Percentiles rank a stretch among this genome's conserved stretches.
Evolutionary conservation across 495 filamentous ascomycete genomes (phyloP).

Genomic region (Penicillium egyptiacum): DNA sequence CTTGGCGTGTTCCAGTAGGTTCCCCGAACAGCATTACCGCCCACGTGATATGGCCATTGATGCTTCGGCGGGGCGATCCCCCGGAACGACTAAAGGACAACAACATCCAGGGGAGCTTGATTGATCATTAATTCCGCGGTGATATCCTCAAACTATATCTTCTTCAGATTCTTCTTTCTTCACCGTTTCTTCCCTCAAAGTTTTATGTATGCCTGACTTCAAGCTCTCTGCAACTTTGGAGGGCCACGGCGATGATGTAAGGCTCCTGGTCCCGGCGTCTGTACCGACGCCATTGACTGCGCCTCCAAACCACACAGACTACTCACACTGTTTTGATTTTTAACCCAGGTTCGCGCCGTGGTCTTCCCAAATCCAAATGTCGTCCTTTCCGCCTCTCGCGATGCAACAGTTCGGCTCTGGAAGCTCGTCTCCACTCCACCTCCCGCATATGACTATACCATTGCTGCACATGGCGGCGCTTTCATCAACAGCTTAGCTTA

Average conservation of each 20-base stretch:
- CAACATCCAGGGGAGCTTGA: slow-evolving; percentile 18
- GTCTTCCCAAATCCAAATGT: slow-evolving; percentile 71
- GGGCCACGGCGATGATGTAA: slow-evolving; percentile 83
- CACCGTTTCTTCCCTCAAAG: background rate
- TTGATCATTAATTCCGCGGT: slow-evolving; percentile 14
- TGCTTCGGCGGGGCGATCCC: slow-evolving; percentile 31
- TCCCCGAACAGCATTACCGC: slow-evolving; percentile 31
- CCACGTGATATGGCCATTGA: slow-evolving; percentile 36
- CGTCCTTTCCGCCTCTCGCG: slow-evolving; percentile 83
- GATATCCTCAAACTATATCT: background rate
- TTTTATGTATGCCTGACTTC: slow-evolving; percentile 61
- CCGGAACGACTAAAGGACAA: slow-evolving; percentile 32
- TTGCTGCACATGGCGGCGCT: slow-evolving; percentile 70
- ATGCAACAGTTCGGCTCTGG: slow-evolving; percentile 89
- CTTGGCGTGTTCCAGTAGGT: slow-evolving; percentile 29
- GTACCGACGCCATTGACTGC: slow-evolving; percentile 14
- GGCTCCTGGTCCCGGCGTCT: slow-evolving; percentile 29
- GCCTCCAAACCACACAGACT: slow-evolving; percentile 12
- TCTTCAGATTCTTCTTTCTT: slow-evolving; percentile 6
- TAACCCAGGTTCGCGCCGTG: slow-evolving; percentile 78
- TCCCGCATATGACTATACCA: slow-evolving; percentile 70
- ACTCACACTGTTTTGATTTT: slow-evolving; percentile 17
- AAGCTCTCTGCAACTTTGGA: slow-evolving; percentile 80
- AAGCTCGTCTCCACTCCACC: slow-evolving; percentile 62
- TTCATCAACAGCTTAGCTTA: slow-evolving; percentile 87